phyloP scores from a whole-genome alignment of 1,139 yeast genomes.

The Candida albicans region DNA sequence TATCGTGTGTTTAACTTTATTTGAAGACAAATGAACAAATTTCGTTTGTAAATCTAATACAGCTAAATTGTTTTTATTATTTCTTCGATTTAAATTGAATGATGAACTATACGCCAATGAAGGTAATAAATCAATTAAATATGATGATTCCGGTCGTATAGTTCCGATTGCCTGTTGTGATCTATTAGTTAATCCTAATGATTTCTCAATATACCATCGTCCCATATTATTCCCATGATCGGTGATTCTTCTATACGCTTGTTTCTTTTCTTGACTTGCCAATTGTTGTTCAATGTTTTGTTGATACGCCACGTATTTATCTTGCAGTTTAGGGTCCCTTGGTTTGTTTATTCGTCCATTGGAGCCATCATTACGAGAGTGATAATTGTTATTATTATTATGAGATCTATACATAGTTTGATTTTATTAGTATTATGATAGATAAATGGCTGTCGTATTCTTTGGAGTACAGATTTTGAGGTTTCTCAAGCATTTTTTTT shows the following conservation, averaged over 20 bases:
- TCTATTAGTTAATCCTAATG: slow-evolving; percentile 42
- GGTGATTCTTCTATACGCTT: slow-evolving; percentile 76
- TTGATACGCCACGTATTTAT: slow-evolving; percentile 24
- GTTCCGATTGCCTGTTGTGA: slow-evolving; percentile 50
- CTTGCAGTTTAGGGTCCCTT: slow-evolving; percentile 14
- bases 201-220: slow-evolving; percentile 62
- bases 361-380: neutral
- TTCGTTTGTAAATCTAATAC: slow-evolving; percentile 68
- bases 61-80: slow-evolving; percentile 42
- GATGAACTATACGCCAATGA: slow-evolving; percentile 56
- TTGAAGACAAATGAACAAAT: slow-evolving; percentile 87
- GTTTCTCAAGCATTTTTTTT: no score
- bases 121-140: slow-evolving; percentile 70
- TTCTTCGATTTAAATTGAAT: slow-evolving; percentile 21
- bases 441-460: no score
- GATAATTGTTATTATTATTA: neutral
- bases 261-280: slow-evolving; percentile 47
- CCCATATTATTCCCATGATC: slow-evolving; percentile 89
- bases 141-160: slow-evolving; percentile 77
- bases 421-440: no score
- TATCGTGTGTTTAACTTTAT: slow-evolving; percentile 89
- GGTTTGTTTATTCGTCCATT: slow-evolving; percentile 7
- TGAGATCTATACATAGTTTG: neutral
- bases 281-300: slow-evolving; percentile 46
- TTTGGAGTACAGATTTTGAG: no score